Evolutionary conservation across 192 early-diverging fungal genomes (phyloP), one percentile per base, ranked within the genome.

Genomic region (Backusella morwellensis): DNA sequence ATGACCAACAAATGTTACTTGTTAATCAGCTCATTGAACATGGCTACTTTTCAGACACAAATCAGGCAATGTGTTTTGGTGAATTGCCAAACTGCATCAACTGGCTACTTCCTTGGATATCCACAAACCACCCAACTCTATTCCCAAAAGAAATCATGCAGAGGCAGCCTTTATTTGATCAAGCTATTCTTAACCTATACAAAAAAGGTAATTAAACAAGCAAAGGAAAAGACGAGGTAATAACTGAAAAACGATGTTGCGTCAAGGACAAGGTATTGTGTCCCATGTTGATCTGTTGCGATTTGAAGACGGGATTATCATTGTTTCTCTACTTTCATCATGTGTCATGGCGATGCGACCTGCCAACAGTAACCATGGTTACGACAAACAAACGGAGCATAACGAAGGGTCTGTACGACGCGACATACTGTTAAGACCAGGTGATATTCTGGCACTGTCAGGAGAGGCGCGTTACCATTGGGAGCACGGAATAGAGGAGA

Each of bases 21-120:
- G 32, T 81, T 17, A 34, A 76, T 11, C 75, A 32, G 0, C 73
- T 85, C 15, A 72, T 83, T 54, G 52, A 75, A 34, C 19, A 66
- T 0, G 44, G 74, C n/a, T 75, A 74, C 21, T 85, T 85, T 70
- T 56, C 44, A 15, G 9, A 50, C 9, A 54, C 50, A 4, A 88
- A 88, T 67, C 87, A 88, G 63, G 83, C 83, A 56, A 88, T 88
- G 87, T 76, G 78, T 32, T 88, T 86, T 81, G 87, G 87, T 2
- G 8, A 78, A 32, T 80, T 81, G 6, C 78, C 82, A n/a, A 35
- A 15, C 14, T 78, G 81, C 7, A 75, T 88, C 1, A 72, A 52
- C 23, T 81, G 79, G 78, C 32, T 88, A 6, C 26, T 44, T 4
- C 36, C 40, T 7, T 73, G 71, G 70, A 40, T 73, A 38, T 44